Evolutionary conservation across 768 basidiomycete genomes (phyloP), one percentile per base, ranked within the genome.

Genomic region (Kwoniella dendrophila): DNA sequence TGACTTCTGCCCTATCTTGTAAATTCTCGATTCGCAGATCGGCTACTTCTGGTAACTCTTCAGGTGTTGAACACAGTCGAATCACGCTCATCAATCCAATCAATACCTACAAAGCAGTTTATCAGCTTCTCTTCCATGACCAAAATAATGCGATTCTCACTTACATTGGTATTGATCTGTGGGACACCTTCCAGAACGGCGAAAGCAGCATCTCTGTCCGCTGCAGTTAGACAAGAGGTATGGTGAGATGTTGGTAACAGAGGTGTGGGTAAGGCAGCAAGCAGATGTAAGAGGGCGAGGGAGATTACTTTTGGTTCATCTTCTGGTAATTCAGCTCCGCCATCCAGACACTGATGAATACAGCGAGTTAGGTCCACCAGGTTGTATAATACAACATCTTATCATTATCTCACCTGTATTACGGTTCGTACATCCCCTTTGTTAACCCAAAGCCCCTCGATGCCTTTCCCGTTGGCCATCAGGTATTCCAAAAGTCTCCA

Each of bases 141-240:
- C 34, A 53, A 24, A 36, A 22, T 24, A 4, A 12, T n/a, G 12
- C 14, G 34, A 43, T 40, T n/a, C 12, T n/a, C 16, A 63, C 71
- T 56, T 27, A 73, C 74, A 68, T 75, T 75, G 8, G 72, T 71
- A 48, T 75, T 63, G 40, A 70, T 64, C 24, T 62, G 59, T 11
- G 47, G 52, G 4, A 75, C 56, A 5, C 62, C 69, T 40, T 75
- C 74, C 12, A 75, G 34, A 18, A 63, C 54, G 0, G 72, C 74
- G 56, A 73, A 75, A 6, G 71, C 74, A n/a, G 67, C 70, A 50
- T 75, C 74, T 22, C 74, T 36, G 53, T 64, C 61, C 29, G 50
- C 36, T 12, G 70, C 60, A 1, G 30, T 47, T 14, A 64, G 33
- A 48, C 71, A 73, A 44, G 51, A 41, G 6, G 50, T 52, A 49